A percentile compares a stretch with the other conserved stretches of the same genome.
These are phyloP conservation scores for Pseudogymnoascus destructans DNA, from an alignment of 2,329 filamentous ascomycete species.

Conservation along the genomic window DNA sequence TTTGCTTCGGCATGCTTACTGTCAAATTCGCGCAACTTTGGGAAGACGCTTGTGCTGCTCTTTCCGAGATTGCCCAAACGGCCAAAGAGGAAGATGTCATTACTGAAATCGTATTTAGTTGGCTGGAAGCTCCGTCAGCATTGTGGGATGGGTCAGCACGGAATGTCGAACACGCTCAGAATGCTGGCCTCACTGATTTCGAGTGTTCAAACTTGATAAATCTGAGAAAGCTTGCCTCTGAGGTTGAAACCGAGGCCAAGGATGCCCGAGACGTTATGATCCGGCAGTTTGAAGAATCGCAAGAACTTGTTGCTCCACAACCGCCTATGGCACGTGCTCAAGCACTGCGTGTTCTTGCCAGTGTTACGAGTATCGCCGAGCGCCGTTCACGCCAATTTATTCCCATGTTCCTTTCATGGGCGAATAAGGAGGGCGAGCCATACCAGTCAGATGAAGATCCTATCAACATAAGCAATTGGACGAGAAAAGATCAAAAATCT, in stretches of 20 bases:
- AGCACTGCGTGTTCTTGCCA: slow-evolving; percentile 64
- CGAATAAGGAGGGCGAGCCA: slow-evolving; percentile 32
- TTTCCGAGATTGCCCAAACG: slow-evolving; percentile 61
- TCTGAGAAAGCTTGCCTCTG: slow-evolving; percentile 39
- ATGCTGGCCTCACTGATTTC: slow-evolving; percentile 53
- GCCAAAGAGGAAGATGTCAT: slow-evolving; percentile 62
- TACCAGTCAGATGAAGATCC: slow-evolving; percentile 21
- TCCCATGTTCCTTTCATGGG: slow-evolving; percentile 76
- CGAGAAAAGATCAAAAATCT: slow-evolving; percentile 67
- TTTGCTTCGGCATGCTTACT: slow-evolving; percentile 80
- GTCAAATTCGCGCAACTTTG: slow-evolving; percentile 75
- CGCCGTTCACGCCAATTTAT: slow-evolving; percentile 74
- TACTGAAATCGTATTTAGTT: slow-evolving; percentile 60
- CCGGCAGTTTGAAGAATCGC: slow-evolving; percentile 49
- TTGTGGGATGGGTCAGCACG: slow-evolving; percentile 36
- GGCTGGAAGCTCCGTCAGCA: slow-evolving; percentile 51
- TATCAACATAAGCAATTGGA: slow-evolving; percentile 40
- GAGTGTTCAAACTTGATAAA: slow-evolving; percentile 65
- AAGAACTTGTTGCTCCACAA: slow-evolving; percentile 38
- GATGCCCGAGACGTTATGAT: slow-evolving; percentile 46
- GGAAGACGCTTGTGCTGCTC: slow-evolving; percentile 65
- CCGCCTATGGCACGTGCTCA: slow-evolving; percentile 54
- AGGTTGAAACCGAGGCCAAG: slow-evolving; percentile 39
- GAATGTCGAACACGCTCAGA: slow-evolving; percentile 27
- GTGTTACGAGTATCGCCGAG: slow-evolving; percentile 66